Conservation (phyloP, 139 green algal genomes). For the Auxenochlorella protothecoides region DNA sequence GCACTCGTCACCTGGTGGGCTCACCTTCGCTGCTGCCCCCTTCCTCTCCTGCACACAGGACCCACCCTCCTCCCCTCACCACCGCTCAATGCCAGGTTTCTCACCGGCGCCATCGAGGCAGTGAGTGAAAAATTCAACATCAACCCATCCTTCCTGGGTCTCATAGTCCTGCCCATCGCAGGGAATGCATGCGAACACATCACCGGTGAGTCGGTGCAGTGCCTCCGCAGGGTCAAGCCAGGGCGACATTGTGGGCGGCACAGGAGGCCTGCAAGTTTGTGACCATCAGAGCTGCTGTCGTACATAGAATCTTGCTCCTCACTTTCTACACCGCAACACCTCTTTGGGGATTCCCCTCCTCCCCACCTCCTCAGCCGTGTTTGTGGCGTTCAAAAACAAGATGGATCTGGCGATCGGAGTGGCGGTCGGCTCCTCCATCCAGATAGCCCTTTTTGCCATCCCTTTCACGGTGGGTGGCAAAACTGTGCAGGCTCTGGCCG, state of each 20-base stretch:
- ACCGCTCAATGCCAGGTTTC: constrained; percentile 21
- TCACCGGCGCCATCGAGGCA: constrained; percentile 65
- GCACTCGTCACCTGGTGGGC: background rate
- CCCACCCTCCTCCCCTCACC: background rate
- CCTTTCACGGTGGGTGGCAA: constrained; percentile 39
- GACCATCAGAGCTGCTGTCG: too few relatives aligned
- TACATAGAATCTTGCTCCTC: too few relatives aligned
- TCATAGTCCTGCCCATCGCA: constrained; percentile 76
- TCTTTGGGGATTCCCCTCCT: too few relatives aligned
- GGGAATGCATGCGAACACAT: constrained; percentile 87
- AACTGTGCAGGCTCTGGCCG: too few relatives aligned
- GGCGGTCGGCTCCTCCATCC: constrained; percentile 69
- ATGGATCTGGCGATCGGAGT: constrained; percentile 85
- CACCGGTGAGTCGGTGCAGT: constrained; percentile 16
- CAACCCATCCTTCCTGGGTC: constrained; percentile 64
- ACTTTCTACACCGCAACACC: too few relatives aligned
- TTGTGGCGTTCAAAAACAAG: constrained; percentile 84
- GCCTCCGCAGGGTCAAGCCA: too few relatives aligned
- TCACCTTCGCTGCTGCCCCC: background rate
- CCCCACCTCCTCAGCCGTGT: constrained; percentile 37
- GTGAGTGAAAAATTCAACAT: constrained; percentile 52
- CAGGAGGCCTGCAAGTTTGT: too few relatives aligned
- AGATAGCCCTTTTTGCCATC: constrained; percentile 79
- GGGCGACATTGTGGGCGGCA: too few relatives aligned
- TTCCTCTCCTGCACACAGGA: background rate